Percentiles rank a stretch among this genome's conserved stretches.
These are phyloP conservation scores for Eimeria sp. DNA, from an alignment of 169 alveolate genomes.

Conservation along the genomic window DNA sequence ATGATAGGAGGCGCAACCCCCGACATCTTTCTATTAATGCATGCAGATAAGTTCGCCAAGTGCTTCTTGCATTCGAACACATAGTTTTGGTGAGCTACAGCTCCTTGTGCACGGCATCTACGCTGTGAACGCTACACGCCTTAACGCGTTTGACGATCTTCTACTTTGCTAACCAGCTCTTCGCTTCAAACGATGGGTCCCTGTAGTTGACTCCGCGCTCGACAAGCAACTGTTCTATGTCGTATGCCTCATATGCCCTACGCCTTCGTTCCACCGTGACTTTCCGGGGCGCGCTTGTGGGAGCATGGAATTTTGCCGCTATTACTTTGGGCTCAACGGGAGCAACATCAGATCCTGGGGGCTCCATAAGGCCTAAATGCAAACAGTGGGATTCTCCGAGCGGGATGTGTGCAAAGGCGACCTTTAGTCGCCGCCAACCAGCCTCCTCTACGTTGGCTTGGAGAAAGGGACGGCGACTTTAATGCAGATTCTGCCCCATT, in stretches of 20 bases:
- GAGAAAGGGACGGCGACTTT: not conserved
- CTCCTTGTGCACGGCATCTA: not conserved
- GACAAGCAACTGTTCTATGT: constrained; percentile 91
- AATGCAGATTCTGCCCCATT: not conserved
- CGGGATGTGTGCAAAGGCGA: not conserved
- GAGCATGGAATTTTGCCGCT: constrained; percentile 94
- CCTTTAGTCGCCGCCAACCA: not conserved
- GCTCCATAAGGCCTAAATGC: constrained; percentile 28
- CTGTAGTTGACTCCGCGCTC: constrained; percentile 92
- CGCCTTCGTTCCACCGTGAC: constrained; percentile 93
- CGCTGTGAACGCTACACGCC: not conserved
- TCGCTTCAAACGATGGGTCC: constrained; percentile 81
- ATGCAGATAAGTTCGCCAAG: not conserved
- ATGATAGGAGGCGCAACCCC: constrained; percentile 51
- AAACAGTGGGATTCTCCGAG: not conserved
- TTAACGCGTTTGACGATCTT: not conserved
- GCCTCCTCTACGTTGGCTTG: not conserved
- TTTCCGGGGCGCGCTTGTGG: constrained; percentile 95
- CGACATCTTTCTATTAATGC: not conserved
- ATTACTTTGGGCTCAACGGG: constrained; percentile 90
- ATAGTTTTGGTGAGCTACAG: not conserved
- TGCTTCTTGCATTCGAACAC: not conserved
- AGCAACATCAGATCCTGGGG: constrained; percentile 43
- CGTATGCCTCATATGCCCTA: constrained; percentile 88
- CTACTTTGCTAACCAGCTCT: constrained; percentile 72